These are phyloP conservation scores for Sugiyamaella neomexicana DNA, from an alignment of 1,139 yeast species.

Conservation along the genomic window DNA sequence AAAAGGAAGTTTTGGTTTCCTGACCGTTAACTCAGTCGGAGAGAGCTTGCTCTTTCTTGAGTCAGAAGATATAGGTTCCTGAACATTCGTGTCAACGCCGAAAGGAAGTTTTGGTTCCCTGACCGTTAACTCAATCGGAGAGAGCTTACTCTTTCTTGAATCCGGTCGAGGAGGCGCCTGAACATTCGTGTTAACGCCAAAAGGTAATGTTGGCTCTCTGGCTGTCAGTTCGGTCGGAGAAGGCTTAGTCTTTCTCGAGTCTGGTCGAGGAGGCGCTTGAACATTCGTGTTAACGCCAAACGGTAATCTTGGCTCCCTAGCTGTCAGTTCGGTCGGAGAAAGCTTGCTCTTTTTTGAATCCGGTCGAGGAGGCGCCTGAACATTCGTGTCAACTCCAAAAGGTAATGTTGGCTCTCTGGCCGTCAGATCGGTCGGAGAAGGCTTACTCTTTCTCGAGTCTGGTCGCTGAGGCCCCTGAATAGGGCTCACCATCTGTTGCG, in stretches of 20 bases:
- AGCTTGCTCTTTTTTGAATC: constrained; percentile 11
- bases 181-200: too few species aligned
- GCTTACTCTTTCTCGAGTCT: constrained; percentile 2
- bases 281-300: neutral
- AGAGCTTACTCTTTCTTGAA: constrained; percentile 4
- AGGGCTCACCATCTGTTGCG: too few species aligned
- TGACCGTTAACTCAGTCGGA: neutral
- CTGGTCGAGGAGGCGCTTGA: neutral
- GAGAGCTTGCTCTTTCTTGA: constrained; percentile 12
- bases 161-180: neutral
- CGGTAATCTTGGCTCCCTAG: constrained; percentile 6
- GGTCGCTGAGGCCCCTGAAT: too few species aligned
- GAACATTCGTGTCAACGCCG: neutral
- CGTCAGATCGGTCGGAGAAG: constrained; percentile 1
- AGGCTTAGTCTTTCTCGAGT: constrained; percentile 10
- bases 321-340: constrained; percentile 3
- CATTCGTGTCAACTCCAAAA: neutral
- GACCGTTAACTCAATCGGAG: neutral
- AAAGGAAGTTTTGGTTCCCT: constrained; percentile 11
- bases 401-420: constrained; percentile 5
- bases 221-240: constrained; percentile 2
- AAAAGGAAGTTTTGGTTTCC: constrained; percentile 12
- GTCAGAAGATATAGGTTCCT: neutral
- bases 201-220: constrained; percentile 8
- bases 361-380: neutral